Base-by-base conservation (phyloP, 441 rosid genomes). In the Mallotus repandus region DNA sequence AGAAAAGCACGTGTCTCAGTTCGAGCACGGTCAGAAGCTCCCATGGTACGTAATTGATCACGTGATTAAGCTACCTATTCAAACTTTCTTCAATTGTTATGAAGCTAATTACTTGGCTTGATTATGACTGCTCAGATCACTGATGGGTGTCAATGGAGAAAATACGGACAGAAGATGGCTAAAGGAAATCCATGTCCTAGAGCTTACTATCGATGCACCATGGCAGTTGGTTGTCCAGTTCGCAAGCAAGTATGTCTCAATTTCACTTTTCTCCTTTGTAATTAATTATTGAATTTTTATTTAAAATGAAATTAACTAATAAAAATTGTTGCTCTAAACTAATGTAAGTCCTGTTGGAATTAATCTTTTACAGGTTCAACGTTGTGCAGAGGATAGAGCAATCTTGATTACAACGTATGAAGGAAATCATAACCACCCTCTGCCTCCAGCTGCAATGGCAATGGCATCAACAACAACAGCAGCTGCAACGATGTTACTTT, bases 1-100 rank as follows among this genome's bases (percentile, higher is more conserved):
- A 92, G 98, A 70, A 93, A 91, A 84, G 99, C 98, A 19, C 97
- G 99, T 63, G 99, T 96, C 69, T 93, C 99, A 0, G 97, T 96
- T 68, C 97, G 99, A 19, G 98, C 98, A 32, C 83, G 98, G 79
- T 91, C 98, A 21, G 97, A 96, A 87, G 96, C 96, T 79, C 92
- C 98, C 62, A 96, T 93, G 99, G 97, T 95, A 79, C 11, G 75
- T 66, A 32, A 25, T 29, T 50, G 5, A 25, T 55, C 21, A 11
- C 13, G 14, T 49, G 16, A 53, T 5, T 25, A 21, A 10, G 25
- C 10, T 50, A 5, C 1, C 41, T 18, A 13, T 49, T 9, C 5
- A 3, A 15, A 49, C 7, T 43, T 57, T 22, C 18, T 18, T 38
- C 4, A 7, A 6, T 5, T 58, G 15, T 12, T 0, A 9, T 25